Evolutionary conservation across 73 alveolate species (phyloP).

Genomic region (Tetrahymena thermophila): DNA sequence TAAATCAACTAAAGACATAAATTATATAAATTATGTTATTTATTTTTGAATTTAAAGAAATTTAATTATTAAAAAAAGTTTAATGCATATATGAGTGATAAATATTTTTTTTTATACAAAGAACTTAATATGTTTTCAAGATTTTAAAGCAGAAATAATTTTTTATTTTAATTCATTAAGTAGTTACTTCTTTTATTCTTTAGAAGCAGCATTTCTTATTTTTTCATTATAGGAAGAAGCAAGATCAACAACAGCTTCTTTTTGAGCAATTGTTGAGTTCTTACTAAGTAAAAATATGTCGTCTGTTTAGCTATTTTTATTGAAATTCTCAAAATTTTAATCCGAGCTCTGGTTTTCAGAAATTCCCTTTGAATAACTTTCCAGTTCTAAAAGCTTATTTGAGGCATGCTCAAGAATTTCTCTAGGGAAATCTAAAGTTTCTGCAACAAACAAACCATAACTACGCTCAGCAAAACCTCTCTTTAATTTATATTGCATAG

Average conservation of each 20-base stretch:
- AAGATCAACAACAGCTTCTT: neutral
- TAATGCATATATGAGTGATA: too few species aligned
- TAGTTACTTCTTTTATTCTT: neutral
- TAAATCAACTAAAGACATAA: too few species aligned
- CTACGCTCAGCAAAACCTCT: conserved; percentile 34
- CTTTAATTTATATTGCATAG: conserved; percentile 43
- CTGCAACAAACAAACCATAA: conserved; percentile 43
- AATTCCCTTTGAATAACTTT: conserved; percentile 1
- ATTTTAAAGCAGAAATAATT: neutral
- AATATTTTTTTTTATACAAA: too few species aligned
- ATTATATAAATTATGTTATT: too few species aligned
- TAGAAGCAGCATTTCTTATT: neutral
- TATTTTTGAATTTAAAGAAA: too few species aligned
- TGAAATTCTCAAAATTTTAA: neutral
- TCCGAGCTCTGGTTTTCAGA: neutral
- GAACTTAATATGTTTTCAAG: neutral
- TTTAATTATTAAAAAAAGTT: too few species aligned
- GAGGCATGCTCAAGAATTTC: conserved; percentile 45
- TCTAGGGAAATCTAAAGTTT: conserved; percentile 39
- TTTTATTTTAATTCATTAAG: neutral
- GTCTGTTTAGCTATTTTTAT: neutral
- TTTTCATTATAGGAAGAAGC: neutral
- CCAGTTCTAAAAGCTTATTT: conserved; percentile 16
- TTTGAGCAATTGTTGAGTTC: neutral
- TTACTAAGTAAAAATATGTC: neutral